Evolutionary conservation across 2,329 filamentous ascomycete species (phyloP).

Genomic region (Aureobasidium sp.): DNA sequence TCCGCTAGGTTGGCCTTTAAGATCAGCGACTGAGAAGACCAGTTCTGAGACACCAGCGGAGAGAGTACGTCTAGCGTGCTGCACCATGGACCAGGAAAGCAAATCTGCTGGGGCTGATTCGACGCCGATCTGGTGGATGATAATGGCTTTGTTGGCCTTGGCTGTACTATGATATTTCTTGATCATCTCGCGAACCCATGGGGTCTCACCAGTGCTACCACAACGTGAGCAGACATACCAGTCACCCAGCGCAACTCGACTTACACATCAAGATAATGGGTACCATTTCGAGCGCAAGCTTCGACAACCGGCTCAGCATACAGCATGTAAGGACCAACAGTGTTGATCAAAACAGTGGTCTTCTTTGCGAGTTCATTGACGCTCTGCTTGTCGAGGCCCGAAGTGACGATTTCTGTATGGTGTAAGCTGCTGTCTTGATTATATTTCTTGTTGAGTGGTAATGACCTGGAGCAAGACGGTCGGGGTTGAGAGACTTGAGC

Average conservation of each 20-base stretch:
- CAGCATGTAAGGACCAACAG: conserved; percentile 56
- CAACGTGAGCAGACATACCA: too few species aligned
- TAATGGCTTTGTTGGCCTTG: conserved; percentile 53
- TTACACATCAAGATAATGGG: conserved; percentile 57
- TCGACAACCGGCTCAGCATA: conserved; percentile 59
- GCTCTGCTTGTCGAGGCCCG: conserved; percentile 43
- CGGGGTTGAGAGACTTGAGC: conserved; percentile 58
- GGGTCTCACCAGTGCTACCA: conserved; percentile 50
- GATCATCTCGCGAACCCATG: conserved; percentile 58
- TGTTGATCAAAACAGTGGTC: conserved; percentile 53
- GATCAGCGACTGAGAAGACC: conserved; percentile 45
- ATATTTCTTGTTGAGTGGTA: neutral
- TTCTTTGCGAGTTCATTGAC: conserved; percentile 46
- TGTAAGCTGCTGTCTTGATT: neutral
- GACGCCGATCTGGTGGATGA: conserved; percentile 54
- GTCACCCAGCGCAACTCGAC: too few species aligned
- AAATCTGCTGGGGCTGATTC: conserved; percentile 56
- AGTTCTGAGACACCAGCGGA: conserved; percentile 45
- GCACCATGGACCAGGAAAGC: conserved; percentile 45
- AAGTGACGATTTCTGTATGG: conserved; percentile 31
- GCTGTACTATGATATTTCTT: conserved; percentile 54
- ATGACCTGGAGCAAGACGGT: conserved; percentile 63
- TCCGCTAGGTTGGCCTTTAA: conserved; percentile 49
- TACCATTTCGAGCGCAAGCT: conserved; percentile 57
- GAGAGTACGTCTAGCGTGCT: conserved; percentile 46